Evolutionary conservation across 106 monocot species (phyloP), one percentile per base, ranked within the genome.

Genomic region (Narthecium ossifragum): DNA sequence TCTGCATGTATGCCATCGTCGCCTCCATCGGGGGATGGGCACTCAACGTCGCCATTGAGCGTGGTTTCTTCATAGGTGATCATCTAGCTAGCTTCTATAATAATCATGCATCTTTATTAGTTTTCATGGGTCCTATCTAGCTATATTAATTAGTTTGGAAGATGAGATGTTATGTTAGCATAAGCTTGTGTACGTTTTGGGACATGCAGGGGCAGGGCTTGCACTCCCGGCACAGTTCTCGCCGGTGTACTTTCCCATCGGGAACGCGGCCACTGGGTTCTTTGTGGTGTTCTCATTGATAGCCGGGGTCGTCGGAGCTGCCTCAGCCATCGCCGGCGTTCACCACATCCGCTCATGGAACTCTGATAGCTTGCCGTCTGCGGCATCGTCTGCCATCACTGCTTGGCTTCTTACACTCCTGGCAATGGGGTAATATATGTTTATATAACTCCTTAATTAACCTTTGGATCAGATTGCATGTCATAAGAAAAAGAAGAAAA

Each of bases 361-460:
- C 36, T 6, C 20, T 5, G 68, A 73, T 4, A 75, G 65, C 51
- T 26, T 75, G 39, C 75, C 84, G 0, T 26, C 79, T 6, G 84
- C 75, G 1, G 79, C 64, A 0, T 60, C 84, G 0, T 55, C 84
- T 4, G 84, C 64, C 1, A 4, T 65, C 45, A 61, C 65, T 17
- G 75, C 84, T 0, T 84, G 84, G 84, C 26, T 51, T 2, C 79
- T 84, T 21, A 84, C 84, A 38, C 84, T 84, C 22, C 68, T 80
- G 26, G 70, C 79, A 13, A 75, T 80, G 84, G 84, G 84, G 84
- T 79, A 58, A 37, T 13, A 11, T 6, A 36, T 4, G n/a, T n/a
- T n/a, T n/a, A n/a, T n/a, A n/a, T n/a, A n/a, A n/a, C n/a, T n/a
- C n/a, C n/a, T n/a, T n/a, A n/a, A n/a, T n/a, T n/a, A n/a, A n/a